Conservation (phyloP, 1,284 basidiomycete species). For the Erythrobasidium hasegawianum region DNA sequence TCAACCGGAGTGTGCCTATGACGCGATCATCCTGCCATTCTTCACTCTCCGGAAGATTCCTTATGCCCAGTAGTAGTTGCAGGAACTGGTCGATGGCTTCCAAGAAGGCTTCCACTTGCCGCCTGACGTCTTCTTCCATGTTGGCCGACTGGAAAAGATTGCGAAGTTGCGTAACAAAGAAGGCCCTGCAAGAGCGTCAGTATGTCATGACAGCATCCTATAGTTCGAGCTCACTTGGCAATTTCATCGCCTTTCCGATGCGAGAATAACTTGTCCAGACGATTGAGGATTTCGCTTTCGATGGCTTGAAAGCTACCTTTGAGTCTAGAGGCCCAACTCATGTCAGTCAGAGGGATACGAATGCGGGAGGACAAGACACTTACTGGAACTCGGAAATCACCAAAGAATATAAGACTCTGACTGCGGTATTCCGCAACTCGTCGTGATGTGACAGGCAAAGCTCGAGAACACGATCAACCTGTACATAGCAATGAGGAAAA, state of each 20-base stretch:
- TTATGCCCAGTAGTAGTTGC: conserved; percentile 81
- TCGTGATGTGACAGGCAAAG: conserved; percentile 94
- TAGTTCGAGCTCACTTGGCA: conserved; percentile 54
- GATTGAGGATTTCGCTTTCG: conserved; percentile 90
- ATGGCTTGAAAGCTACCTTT: conserved; percentile 58
- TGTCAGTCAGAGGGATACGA: too few relatives aligned
- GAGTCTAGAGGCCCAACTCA: too few relatives aligned
- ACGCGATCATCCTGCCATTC: conserved; percentile 80
- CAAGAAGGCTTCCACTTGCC: conserved; percentile 75
- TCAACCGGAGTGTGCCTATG: conserved; percentile 82
- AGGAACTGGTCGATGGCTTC: conserved; percentile 90
- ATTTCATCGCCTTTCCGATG: conserved; percentile 85
- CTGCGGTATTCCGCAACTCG: conserved; percentile 80
- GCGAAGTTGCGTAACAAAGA: conserved; percentile 89
- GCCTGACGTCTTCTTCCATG: conserved; percentile 72
- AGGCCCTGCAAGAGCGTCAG: conserved; percentile 66
- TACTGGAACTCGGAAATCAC: conserved; percentile 70
- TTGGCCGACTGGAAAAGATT: conserved; percentile 74
- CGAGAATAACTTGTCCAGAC: conserved; percentile 81
- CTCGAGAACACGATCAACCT: conserved; percentile 81
- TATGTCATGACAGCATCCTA: too few relatives aligned
- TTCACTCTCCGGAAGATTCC: conserved; percentile 86
- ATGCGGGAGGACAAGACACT: not conserved
- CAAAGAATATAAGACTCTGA: conserved; percentile 86
- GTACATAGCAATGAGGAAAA: conserved; percentile 50